Percentiles rank a stretch among this genome's conserved stretches.
Evolutionary conservation across 768 basidiomycete genomes (phyloP).

Genomic region (Crucibulum laeve): DNA sequence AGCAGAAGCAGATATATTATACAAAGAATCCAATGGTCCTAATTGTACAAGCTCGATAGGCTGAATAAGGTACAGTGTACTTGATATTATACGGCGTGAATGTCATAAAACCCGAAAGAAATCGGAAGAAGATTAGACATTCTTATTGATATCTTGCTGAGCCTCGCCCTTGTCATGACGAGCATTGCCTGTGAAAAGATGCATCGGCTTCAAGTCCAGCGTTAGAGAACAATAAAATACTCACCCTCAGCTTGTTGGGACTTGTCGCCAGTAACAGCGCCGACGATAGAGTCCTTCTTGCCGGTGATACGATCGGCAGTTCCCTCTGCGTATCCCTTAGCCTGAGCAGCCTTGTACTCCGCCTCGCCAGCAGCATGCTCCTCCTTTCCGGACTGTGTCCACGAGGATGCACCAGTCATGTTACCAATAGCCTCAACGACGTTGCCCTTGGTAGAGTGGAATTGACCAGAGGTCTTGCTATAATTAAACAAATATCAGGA

Average conservation of each 20-base stretch:
- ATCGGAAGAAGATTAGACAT: neutral
- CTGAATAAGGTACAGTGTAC: neutral
- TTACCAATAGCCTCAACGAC: constrained; percentile 29
- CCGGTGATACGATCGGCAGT: constrained; percentile 33
- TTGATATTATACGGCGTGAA: neutral
- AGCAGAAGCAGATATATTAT: too few relatives aligned
- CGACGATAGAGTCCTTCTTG: constrained; percentile 35
- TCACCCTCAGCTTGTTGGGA: constrained; percentile 31
- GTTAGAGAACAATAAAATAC: neutral
- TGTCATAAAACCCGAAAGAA: neutral
- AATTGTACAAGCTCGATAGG: neutral
- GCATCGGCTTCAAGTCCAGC: neutral
- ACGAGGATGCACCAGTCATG: constrained; percentile 33
- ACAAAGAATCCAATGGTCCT: too few relatives aligned
- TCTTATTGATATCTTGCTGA: constrained; percentile 41
- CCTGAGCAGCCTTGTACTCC: constrained; percentile 35
- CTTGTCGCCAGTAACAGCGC: constrained; percentile 40
- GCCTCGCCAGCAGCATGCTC: constrained; percentile 41
- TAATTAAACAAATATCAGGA: neutral
- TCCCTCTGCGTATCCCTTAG: constrained; percentile 39
- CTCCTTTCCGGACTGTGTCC: constrained; percentile 34
- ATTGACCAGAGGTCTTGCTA: constrained; percentile 31
- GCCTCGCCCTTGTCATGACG: constrained; percentile 45
- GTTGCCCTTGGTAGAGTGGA: constrained; percentile 29
- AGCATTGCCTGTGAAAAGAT: constrained; percentile 33